These are phyloP conservation scores for Fistulinella cinereoalba DNA, from an alignment of 1,284 basidiomycete species.

Conservation along the genomic window DNA sequence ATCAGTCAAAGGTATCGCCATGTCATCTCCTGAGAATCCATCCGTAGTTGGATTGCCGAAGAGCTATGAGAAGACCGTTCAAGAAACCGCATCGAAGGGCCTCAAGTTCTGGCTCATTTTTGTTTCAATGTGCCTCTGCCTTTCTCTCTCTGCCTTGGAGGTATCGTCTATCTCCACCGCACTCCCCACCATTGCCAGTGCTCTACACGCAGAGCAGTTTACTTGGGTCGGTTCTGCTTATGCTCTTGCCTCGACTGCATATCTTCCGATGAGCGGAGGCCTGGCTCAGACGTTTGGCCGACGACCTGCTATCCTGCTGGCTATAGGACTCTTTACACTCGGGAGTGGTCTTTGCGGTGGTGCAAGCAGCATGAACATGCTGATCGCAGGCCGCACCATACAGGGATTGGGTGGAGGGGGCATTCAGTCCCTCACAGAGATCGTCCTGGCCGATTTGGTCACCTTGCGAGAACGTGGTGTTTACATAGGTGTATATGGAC, in stretches of 20 bases:
- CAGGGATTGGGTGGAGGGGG: slow-evolving; percentile 41
- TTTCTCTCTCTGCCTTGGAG: slow-evolving; percentile 5
- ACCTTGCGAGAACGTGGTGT: slow-evolving; percentile 37
- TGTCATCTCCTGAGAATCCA: background rate
- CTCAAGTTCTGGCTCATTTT: slow-evolving; percentile 6
- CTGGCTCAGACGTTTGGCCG: slow-evolving; percentile 32
- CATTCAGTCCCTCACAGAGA: too few relatives aligned
- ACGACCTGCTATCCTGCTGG: slow-evolving; percentile 29
- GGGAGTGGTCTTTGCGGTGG: slow-evolving; percentile 41
- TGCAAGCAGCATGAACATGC: slow-evolving; percentile 37
- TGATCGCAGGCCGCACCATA: slow-evolving; percentile 37
- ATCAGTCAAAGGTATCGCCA: background rate
- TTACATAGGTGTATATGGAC: slow-evolving; percentile 31
- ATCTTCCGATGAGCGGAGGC: slow-evolving; percentile 30
- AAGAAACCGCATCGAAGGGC: background rate
- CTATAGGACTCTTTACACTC: slow-evolving; percentile 27
- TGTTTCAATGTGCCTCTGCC: slow-evolving; percentile 1
- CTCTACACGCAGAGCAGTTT: slow-evolving; percentile 31
- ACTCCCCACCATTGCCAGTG: slow-evolving; percentile 35
- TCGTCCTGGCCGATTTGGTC: slow-evolving; percentile 41
- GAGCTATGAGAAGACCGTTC: background rate
- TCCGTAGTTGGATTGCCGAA: background rate
- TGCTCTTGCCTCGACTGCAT: slow-evolving; percentile 25
- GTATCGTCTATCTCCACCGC: slow-evolving; percentile 22
- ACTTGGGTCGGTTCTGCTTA: slow-evolving; percentile 36